Evolutionary conservation across 75 land plant species (phyloP).

Genomic region (Cunninghamia lanceolata): DNA sequence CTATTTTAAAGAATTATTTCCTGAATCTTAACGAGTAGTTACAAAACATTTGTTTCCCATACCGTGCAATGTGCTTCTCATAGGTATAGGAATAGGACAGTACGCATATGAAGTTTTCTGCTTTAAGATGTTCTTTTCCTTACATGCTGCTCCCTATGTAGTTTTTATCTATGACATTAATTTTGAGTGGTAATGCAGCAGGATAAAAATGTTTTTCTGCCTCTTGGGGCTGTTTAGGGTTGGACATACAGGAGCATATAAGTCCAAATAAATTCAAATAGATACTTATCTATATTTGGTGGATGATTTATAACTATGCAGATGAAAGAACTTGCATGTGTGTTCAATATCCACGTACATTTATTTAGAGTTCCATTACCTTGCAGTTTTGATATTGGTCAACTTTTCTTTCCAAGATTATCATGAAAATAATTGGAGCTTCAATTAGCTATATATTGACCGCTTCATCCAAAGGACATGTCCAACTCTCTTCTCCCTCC

Average conservation of each 20-base stretch:
- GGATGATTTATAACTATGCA: background rate
- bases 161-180: background rate
- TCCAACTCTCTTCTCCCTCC: background rate
- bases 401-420: background rate
- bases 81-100: background rate
- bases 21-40: background rate
- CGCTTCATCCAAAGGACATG: background rate
- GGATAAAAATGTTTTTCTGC: background rate
- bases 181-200: background rate
- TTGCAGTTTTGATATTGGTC: background rate
- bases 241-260: background rate
- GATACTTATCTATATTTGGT: background rate
- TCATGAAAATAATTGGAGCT: background rate
- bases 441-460: background rate
- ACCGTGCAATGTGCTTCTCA: background rate
- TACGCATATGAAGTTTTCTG: background rate
- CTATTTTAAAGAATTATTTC: background rate
- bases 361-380: background rate
- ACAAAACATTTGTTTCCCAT: background rate
- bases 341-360: background rate
- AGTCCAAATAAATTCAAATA: background rate
- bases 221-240: background rate
- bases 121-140: background rate
- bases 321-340: background rate
- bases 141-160: background rate